phyloP scores from a whole-genome alignment of 768 basidiomycete species.

The Hygrocybe punicea region DNA sequence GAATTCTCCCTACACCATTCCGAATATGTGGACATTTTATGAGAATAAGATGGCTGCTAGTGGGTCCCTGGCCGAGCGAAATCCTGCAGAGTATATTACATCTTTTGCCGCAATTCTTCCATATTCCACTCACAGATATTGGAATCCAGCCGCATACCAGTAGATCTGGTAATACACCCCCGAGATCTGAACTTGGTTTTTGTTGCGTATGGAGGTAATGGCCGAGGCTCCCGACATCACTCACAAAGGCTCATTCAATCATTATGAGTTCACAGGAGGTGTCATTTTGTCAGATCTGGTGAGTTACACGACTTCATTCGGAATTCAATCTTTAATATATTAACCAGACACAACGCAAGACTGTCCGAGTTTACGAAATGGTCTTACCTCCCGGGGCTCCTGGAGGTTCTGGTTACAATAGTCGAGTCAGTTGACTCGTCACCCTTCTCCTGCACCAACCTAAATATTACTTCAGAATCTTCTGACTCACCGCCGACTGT shows the following conservation, averaged over 20 bases:
- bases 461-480: slow-evolving; percentile 45
- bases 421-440: slow-evolving; percentile 40
- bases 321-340: neutral
- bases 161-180: slow-evolving; percentile 67
- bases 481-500: slow-evolving; percentile 63
- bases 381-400: slow-evolving; percentile 76
- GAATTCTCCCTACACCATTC: slow-evolving; percentile 63
- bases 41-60: slow-evolving; percentile 51
- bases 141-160: slow-evolving; percentile 43
- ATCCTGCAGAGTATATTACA: slow-evolving; percentile 38
- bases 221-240: neutral
- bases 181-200: slow-evolving; percentile 70
- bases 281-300: slow-evolving; percentile 60
- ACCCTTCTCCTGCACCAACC: neutral
- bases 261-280: slow-evolving; percentile 45
- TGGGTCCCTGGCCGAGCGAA: slow-evolving; percentile 37
- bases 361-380: slow-evolving; percentile 63
- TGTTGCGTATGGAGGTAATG: slow-evolving; percentile 68
- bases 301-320: slow-evolving; percentile 11
- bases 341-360: slow-evolving; percentile 45
- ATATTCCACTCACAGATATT: neutral
- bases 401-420: slow-evolving; percentile 64
- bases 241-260: neutral
- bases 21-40: slow-evolving; percentile 74
- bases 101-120: neutral